A percentile compares a stretch with the other conserved stretches of the same genome.
Conservation (phyloP, 73 alveolate species). For the Symbiodinium pilosum region DNA sequence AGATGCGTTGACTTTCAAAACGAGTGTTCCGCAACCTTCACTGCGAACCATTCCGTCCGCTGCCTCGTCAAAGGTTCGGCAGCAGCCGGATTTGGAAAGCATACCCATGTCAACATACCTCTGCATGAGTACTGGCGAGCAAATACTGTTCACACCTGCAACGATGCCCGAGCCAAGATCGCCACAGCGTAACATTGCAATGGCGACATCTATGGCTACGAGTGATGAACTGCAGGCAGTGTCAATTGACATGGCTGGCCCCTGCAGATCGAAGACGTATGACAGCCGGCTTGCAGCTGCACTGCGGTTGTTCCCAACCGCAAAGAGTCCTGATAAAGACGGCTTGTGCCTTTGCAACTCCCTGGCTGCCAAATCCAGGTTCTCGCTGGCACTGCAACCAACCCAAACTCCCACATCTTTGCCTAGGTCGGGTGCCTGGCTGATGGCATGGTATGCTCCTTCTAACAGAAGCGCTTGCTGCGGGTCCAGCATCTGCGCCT, state of each 20-base stretch:
- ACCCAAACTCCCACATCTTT: background rate
- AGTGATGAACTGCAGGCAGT: constrained; percentile 43
- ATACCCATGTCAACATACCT: background rate
- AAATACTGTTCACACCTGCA: constrained; percentile 1
- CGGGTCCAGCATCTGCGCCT: background rate
- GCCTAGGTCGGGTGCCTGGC: background rate
- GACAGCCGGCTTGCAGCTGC: constrained; percentile 4
- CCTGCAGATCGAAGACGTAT: background rate
- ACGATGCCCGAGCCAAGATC: background rate
- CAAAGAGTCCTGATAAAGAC: background rate
- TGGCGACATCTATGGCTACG: background rate
- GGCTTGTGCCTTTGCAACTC: background rate
- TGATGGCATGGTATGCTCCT: background rate
- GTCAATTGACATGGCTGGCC: constrained; percentile 3
- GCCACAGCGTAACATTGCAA: background rate
- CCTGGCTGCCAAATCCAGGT: background rate
- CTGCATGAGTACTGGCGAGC: background rate
- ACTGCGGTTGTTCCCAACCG: constrained; percentile 19
- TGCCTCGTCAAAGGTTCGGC: background rate
- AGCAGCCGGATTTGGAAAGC: background rate
- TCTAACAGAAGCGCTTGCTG: constrained; percentile 18
- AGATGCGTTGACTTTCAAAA: background rate
- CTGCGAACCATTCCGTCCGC: constrained; percentile 15
- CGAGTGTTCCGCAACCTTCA: constrained; percentile 14
- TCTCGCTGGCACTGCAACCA: constrained; percentile 12